Evolutionary conservation across 1,284 basidiomycete species (phyloP), one percentile per base, ranked within the genome.

Genomic region (Anthracocystis panici-leucophaei): DNA sequence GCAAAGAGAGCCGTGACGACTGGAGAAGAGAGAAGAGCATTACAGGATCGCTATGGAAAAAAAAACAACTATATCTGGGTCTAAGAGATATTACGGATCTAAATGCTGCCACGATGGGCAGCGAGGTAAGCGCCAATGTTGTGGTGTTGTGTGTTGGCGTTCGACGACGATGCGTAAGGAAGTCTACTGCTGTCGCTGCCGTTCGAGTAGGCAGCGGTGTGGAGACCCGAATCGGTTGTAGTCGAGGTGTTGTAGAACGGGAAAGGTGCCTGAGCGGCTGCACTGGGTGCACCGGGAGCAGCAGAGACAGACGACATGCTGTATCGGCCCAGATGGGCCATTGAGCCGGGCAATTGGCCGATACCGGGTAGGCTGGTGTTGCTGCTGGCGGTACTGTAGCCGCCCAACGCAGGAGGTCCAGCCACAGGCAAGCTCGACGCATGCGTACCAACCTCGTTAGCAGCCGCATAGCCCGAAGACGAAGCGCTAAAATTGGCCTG

Each of bases 121-220:
- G 70, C 67, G n/a, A 79, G 59, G 54, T 79, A 79, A n/a, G 77
- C 77, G 21, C 75, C 75, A 7, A 79, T 27, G 48, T 46, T 67
- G 44, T 57, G 25, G 31, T 62, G 61, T 10, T 56, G 57, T 10
- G 60, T 14, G 44, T 56, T 60, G 48, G 45, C 45, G 44, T 41
- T 48, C 7, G 35, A 45, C 29, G 42, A 53, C 35, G 55, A 35
- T 8, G 59, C 41, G 35, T 59, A 57, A 31, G 67, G 44, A 18
- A 65, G 38, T 18, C 62, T 33, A 54, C 44, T 69, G 35, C 44
- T 42, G 21, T 42, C 58, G 21, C 51, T 40, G 38, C 50, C 42
- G 21, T 38, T 46, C 23, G 65, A 31, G 45, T 65, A 62, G 35
- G 35, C 12, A 6, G 35, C 35, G 35, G 10, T 38, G 9, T 59